Conservation (phyloP, 345 rosid species). For the Garcia nutans region DNA sequence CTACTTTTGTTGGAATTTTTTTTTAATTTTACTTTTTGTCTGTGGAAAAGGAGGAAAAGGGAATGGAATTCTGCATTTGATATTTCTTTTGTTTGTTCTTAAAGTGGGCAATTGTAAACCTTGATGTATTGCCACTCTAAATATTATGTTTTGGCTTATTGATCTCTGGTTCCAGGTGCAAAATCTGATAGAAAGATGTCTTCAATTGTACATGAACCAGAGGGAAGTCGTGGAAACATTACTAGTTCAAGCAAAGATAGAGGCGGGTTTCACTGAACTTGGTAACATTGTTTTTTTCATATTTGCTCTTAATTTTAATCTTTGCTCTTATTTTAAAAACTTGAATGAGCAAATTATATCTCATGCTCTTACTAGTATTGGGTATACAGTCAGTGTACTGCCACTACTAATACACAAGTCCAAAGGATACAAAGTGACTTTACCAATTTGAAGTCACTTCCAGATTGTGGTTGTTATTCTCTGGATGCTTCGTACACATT, state of each 20-base stretch:
- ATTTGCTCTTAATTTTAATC: background rate
- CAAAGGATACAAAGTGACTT: no score
- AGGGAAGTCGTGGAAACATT: slow-evolving; percentile 33
- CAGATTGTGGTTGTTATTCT: background rate
- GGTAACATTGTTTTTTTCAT: slow-evolving; percentile 20
- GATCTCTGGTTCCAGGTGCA: slow-evolving; percentile 28
- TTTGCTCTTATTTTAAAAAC: background rate
- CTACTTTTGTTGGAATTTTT: no score
- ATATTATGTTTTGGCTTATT: background rate
- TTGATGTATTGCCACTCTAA: background rate
- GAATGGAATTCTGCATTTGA: background rate
- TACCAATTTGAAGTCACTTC: background rate
- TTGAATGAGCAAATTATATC: background rate
- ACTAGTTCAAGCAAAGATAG: slow-evolving; percentile 36
- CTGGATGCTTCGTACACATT: no score
- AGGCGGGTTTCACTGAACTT: slow-evolving; percentile 40
- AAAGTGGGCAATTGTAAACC: background rate
- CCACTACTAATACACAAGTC: no score
- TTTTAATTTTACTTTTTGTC: background rate
- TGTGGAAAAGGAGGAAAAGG: background rate
- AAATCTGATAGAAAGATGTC: slow-evolving; percentile 39
- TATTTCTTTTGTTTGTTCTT: background rate
- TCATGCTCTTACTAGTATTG: background rate
- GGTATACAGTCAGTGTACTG: background rate
- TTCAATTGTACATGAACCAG: slow-evolving; percentile 38